Base-by-base conservation (phyloP, 495 filamentous ascomycete genomes). In the Penicillium silybi region DNA sequence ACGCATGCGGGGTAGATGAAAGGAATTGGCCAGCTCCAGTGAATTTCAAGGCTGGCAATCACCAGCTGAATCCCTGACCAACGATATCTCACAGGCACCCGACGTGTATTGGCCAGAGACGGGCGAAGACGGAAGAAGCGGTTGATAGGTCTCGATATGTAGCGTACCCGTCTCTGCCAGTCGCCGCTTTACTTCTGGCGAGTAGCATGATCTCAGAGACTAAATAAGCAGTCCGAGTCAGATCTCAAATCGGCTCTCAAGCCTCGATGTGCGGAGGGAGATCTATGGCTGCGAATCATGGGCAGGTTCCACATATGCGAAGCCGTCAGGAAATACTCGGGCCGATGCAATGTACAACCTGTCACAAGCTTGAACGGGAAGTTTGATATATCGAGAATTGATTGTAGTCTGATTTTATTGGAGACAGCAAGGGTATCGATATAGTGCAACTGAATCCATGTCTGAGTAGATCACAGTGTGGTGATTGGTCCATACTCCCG, bases 401-500 rank as follows among this genome's bases (percentile, higher is more conserved):
- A 16, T 27, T 27, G 7, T 17, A 0, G n/a, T 39, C 46, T 22
- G 9, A 34, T 46, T 3, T 2, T 52, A 45, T 57, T 45, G 49
- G 23, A 57, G 44, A 22, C n/a, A 49, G 48, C 40, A 50, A 40
- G 20, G 40, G 44, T 23, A 40, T 32, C 22, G 17, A 6, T 27
- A 42, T 47, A 19, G 54, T 57, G 48, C 39, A 39, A 52, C 34
- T 13, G 17, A 32, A 34, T 16, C 7, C 35, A 41, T 43, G 35
- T 40, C 46, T 50, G 23, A 27, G 45, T 41, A 10, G 23, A 15
- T 8, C 25, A 18, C 35, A 26, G 15, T 44, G 19, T 17, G 18
- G 17, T 53, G 53, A 57, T 57, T 59, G 59, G 56, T 29, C 23
- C n/a, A 10, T 4, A 4, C 25, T 35, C 41, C 41, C 26, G 41